Evolutionary conservation across 768 basidiomycete species (phyloP).

Genomic region (Fomitopsis pulvina): DNA sequence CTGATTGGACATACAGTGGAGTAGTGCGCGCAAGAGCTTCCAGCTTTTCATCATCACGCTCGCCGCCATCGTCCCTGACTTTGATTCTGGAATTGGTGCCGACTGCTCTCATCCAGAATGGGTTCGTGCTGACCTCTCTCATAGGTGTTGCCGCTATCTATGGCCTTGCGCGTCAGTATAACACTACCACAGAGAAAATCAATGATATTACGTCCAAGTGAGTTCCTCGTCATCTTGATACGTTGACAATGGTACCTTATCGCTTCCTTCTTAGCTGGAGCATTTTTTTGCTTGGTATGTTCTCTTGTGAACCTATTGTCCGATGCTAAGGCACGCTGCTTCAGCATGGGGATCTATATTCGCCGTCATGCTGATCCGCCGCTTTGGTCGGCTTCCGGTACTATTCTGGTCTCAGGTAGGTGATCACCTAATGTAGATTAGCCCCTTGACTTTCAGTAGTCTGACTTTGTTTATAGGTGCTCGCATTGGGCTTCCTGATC

Average conservation of each 20-base stretch:
- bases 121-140: neutral
- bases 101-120: neutral
- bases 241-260: no score
- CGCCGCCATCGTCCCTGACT: slow-evolving; percentile 62
- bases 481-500: slow-evolving; percentile 50
- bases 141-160: slow-evolving; percentile 59
- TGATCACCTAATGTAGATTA: slow-evolving; percentile 1
- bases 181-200: slow-evolving; percentile 49
- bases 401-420: slow-evolving; percentile 67
- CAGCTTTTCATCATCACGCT: slow-evolving; percentile 57
- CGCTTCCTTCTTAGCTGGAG: slow-evolving; percentile 42
- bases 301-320: neutral
- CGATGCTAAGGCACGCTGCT: neutral
- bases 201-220: slow-evolving; percentile 56
- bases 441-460: no score
- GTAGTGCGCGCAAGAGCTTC: slow-evolving; percentile 42
- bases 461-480: slow-evolving; percentile 33
- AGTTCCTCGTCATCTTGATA: neutral
- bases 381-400: slow-evolving; percentile 57
- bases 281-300: slow-evolving; percentile 52
- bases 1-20: slow-evolving; percentile 36
- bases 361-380: slow-evolving; percentile 59
- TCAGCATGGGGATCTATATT: slow-evolving; percentile 53
- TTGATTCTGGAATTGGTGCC: slow-evolving; percentile 57
- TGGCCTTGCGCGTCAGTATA: slow-evolving; percentile 45